These are phyloP conservation scores for Ogataea nitratoaversa DNA, from an alignment of 805 yeast genomes.

Conservation along the genomic window DNA sequence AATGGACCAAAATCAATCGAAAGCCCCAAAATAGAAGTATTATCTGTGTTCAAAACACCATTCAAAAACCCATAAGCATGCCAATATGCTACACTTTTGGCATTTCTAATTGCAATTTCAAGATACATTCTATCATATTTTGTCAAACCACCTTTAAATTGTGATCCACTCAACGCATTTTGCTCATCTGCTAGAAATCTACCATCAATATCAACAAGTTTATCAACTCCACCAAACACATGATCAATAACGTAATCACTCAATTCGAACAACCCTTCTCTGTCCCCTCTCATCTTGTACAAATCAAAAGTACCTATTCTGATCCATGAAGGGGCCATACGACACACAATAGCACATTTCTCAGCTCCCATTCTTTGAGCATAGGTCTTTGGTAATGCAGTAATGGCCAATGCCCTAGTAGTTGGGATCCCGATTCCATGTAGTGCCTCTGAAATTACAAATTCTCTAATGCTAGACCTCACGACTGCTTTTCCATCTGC, in stretches of 20 bases:
- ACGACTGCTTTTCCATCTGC: constrained; percentile 96
- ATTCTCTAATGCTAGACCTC: constrained; percentile 84
- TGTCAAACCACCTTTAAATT: constrained; percentile 33
- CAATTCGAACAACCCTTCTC: constrained; percentile 54
- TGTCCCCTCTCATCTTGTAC: constrained; percentile 68
- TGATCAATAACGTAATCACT: constrained; percentile 71
- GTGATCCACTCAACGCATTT: constrained; percentile 20
- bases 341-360: constrained; percentile 76
- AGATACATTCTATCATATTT: constrained; percentile 68
- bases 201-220: constrained; percentile 25
- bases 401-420: constrained; percentile 74
- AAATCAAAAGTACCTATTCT: constrained; percentile 86
- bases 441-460: constrained; percentile 76
- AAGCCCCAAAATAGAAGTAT: constrained; percentile 83
- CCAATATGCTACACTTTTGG: constrained; percentile 75
- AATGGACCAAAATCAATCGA: constrained; percentile 95
- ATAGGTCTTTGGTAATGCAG: constrained; percentile 65
- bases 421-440: constrained; percentile 81
- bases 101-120: constrained; percentile 71
- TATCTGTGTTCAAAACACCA: constrained; percentile 93
- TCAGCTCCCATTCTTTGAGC: constrained; percentile 75
- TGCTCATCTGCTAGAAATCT: constrained; percentile 30
- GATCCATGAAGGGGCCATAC: constrained; percentile 85
- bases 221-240: constrained; percentile 41
- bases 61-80: constrained; percentile 90